These are phyloP conservation scores for Termitomyces sp. DNA, from an alignment of 768 basidiomycete species.

Conservation along the genomic window DNA sequence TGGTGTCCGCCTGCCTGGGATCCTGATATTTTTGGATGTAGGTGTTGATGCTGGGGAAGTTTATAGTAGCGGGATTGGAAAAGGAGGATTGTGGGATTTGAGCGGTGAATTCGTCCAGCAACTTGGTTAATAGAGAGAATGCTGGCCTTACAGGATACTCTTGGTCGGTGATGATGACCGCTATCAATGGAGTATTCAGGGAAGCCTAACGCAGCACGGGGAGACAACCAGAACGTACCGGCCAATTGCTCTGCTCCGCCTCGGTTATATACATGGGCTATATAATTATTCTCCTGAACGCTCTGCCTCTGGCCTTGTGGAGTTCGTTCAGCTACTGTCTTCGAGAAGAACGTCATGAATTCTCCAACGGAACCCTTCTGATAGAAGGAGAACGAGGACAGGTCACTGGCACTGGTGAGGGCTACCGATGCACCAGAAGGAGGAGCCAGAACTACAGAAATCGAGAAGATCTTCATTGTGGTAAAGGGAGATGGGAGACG, in stretches of 20 bases:
- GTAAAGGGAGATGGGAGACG: neutral
- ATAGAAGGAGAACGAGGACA: slow-evolving; percentile 92
- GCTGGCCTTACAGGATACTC: slow-evolving; percentile 97
- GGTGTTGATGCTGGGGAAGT: slow-evolving; percentile 68
- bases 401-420: slow-evolving; percentile 68
- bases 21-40: slow-evolving; percentile 95
- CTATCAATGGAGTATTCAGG: slow-evolving; percentile 31
- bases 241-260: slow-evolving; percentile 83
- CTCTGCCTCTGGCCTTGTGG: slow-evolving; percentile 86
- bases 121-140: slow-evolving; percentile 89
- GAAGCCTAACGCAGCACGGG: slow-evolving; percentile 5
- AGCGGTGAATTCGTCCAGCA: slow-evolving; percentile 87
- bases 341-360: slow-evolving; percentile 92
- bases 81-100: slow-evolving; percentile 73
- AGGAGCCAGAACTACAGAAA: slow-evolving; percentile 69
- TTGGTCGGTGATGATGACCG: slow-evolving; percentile 88
- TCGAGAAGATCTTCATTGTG: slow-evolving; percentile 82
- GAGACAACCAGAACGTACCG: slow-evolving; percentile 42
- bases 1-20: slow-evolving; percentile 93
- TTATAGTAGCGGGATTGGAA: slow-evolving; percentile 59
- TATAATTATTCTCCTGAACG: slow-evolving; percentile 90
- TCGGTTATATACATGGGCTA: slow-evolving; percentile 89
- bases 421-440: slow-evolving; percentile 57
- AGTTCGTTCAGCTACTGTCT: slow-evolving; percentile 89
- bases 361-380: slow-evolving; percentile 83